Evolutionary conservation across 345 rosid genomes (phyloP).

Genomic region (Eucalyptus decipiens): DNA sequence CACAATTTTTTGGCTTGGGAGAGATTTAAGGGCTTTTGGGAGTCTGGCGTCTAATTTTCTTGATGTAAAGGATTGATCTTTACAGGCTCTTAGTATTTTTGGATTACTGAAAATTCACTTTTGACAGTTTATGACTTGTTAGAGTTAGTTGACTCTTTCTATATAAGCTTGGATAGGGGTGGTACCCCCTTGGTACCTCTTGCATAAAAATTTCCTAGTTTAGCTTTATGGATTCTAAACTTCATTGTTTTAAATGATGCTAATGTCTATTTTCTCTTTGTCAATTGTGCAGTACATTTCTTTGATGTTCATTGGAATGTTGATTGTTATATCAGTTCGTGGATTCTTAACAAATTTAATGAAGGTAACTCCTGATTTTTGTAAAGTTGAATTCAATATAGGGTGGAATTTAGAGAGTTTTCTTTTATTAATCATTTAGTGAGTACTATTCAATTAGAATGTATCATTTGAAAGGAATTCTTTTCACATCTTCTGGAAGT

Average conservation of each 20-base stretch:
- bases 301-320: constrained; percentile 81
- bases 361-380: constrained; percentile 46
- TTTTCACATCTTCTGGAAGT: background rate
- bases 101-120: background rate
- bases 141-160: background rate
- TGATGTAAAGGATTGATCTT: background rate
- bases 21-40: background rate
- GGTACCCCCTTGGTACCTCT: background rate
- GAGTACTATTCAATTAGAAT: background rate
- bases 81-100: background rate
- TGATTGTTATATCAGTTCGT: constrained; percentile 85
- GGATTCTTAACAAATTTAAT: constrained; percentile 86
- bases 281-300: constrained; percentile 70
- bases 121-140: background rate
- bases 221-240: background rate
- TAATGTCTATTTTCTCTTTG: background rate
- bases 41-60: background rate
- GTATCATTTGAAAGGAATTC: background rate
- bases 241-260: background rate
- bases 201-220: background rate
- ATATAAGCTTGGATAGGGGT: background rate
- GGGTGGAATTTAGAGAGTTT: background rate
- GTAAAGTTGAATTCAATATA: background rate
- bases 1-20: background rate
- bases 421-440: background rate